phyloP scores from a whole-genome alignment of 2,329 filamentous ascomycete species.

The Stromatinia cepivora region DNA sequence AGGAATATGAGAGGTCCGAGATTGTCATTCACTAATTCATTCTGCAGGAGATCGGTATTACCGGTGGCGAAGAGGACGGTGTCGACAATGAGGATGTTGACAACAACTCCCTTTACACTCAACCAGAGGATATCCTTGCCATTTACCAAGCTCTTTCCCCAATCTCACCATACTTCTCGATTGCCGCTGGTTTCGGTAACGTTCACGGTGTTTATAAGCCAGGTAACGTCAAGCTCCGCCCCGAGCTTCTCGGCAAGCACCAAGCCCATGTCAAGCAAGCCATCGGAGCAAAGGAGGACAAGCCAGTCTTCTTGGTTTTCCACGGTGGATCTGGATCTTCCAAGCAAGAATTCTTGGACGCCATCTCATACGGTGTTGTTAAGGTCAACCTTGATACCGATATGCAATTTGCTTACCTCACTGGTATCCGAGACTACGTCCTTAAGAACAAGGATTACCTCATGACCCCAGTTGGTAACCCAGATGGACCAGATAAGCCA shows the following conservation, averaged over 20 bases:
- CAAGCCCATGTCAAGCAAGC: constrained; percentile 87
- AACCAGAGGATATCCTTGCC: constrained; percentile 91
- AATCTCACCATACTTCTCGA: constrained; percentile 96
- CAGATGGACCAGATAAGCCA: constrained; percentile 93
- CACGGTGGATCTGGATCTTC: constrained; percentile 92
- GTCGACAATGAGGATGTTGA: constrained; percentile 98
- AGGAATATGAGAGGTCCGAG: neutral
- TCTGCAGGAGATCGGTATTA: constrained; percentile 78
- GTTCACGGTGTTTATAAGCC: constrained; percentile 99
- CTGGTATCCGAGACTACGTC: constrained; percentile 92
- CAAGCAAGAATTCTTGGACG: constrained; percentile 86
- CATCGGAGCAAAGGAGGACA: constrained; percentile 68
- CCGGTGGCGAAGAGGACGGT: constrained; percentile 95
- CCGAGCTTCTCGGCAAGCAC: constrained; percentile 95
- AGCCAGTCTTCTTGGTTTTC: constrained; percentile 99
- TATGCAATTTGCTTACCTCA: constrained; percentile 91
- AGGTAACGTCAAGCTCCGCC: constrained; percentile 94
- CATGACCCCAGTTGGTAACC: constrained; percentile 84
- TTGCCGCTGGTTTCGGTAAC: constrained; percentile 97
- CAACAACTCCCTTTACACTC: constrained; percentile 96
- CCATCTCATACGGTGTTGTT: constrained; percentile 91
- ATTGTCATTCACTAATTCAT: constrained; percentile 20
- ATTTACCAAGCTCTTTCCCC: constrained; percentile 84
- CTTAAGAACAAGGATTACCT: constrained; percentile 95
- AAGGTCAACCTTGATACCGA: constrained; percentile 99